phyloP scores from a whole-genome alignment of 257 asterid species.

The Nicotiana paniculata region DNA sequence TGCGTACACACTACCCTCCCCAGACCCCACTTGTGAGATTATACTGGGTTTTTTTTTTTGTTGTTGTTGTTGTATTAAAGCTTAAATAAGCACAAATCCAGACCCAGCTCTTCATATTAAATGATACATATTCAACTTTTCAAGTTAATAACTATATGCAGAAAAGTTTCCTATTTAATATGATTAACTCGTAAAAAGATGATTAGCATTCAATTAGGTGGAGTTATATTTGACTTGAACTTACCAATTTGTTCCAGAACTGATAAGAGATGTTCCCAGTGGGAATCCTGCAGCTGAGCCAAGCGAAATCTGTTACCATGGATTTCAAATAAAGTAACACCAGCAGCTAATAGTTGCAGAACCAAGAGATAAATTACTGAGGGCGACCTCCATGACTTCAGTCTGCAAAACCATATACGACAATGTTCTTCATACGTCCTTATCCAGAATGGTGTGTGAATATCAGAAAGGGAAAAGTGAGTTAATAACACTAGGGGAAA shows the following conservation, averaged over 20 bases:
- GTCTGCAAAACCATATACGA: constrained; percentile 41
- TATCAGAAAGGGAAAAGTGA: background rate
- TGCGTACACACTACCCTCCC: too few species aligned
- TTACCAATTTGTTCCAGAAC: constrained; percentile 72
- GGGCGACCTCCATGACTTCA: constrained; percentile 61
- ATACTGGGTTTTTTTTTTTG: too few species aligned
- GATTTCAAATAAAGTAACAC: constrained; percentile 53
- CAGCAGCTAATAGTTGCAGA: constrained; percentile 49
- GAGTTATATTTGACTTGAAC: constrained; percentile 20
- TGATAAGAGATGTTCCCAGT: constrained; percentile 58
- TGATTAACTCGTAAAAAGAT: background rate
- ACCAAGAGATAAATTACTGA: constrained; percentile 42
- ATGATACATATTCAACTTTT: background rate
- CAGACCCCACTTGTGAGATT: too few species aligned
- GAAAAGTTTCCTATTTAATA: background rate
- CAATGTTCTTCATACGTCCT: background rate
- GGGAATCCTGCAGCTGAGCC: constrained; percentile 46
- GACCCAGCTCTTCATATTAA: background rate
- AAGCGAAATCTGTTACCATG: constrained; percentile 44
- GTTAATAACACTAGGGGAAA: background rate
- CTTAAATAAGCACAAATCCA: background rate
- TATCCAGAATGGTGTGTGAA: background rate
- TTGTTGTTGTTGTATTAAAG: too few species aligned
- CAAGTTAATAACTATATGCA: background rate
- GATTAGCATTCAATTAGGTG: background rate